Percentiles rank a stretch among this genome's conserved stretches.
Evolutionary conservation across 2,329 filamentous ascomycete species (phyloP).

Genomic region (Orbilia brochopaga): DNA sequence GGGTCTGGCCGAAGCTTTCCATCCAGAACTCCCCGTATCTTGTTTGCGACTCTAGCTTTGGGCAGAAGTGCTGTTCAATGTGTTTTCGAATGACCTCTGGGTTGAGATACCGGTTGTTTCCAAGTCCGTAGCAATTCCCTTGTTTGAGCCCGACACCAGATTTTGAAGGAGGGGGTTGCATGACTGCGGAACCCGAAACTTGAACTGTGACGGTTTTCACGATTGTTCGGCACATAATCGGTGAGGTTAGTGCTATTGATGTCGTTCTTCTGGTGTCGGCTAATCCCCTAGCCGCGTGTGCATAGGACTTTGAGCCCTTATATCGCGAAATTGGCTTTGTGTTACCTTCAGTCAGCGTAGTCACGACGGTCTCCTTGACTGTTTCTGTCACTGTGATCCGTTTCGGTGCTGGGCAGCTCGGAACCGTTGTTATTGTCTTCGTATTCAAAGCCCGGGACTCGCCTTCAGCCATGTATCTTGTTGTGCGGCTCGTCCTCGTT

Average conservation of each 20-base stretch:
- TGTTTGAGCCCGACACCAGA: constrained; percentile 4
- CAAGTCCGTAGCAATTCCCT: constrained; percentile 33
- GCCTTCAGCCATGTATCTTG: background rate
- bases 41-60: constrained; percentile 7
- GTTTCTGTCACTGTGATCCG: background rate
- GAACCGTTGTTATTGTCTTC: background rate
- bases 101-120: constrained; percentile 22
- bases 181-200: background rate
- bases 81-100: constrained; percentile 2
- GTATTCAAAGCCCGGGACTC: background rate
- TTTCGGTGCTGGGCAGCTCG: background rate
- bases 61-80: constrained; percentile 20
- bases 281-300: background rate
- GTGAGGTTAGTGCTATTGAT: background rate
- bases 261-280: background rate
- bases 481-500: background rate
- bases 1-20: constrained; percentile 14
- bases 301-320: no score
- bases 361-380: background rate
- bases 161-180: constrained; percentile 19
- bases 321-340: no score
- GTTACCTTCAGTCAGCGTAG: background rate
- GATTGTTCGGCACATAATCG: constrained; percentile 9
- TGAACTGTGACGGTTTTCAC: background rate
- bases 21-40: constrained; percentile 32